Evolutionary conservation across 495 filamentous ascomycete genomes (phyloP).

Genomic region (Copromyces sp.): DNA sequence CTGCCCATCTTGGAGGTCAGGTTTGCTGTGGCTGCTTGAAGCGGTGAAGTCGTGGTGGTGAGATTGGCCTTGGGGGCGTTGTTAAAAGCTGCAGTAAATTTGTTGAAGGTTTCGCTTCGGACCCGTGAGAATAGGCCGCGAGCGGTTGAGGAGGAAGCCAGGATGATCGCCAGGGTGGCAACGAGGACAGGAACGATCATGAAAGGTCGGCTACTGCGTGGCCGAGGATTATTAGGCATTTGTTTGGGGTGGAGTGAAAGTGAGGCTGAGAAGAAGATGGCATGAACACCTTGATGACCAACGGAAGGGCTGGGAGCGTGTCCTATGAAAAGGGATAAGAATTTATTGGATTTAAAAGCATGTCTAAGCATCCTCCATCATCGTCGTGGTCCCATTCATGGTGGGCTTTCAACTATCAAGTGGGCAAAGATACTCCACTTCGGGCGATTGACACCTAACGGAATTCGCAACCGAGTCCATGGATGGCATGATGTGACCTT

Average conservation of each 20-base stretch:
- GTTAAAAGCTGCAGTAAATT: background rate
- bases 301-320: background rate
- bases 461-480: background rate
- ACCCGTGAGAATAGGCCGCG: background rate
- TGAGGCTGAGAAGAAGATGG: background rate
- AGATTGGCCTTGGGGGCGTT: background rate
- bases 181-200: background rate
- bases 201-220: background rate
- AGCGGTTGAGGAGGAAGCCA: background rate
- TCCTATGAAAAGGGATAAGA: background rate
- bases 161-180: background rate
- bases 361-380: background rate
- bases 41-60: background rate
- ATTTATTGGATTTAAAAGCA: background rate
- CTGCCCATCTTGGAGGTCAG: constrained; percentile 16
- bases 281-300: background rate
- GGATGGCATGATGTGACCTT: background rate
- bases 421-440: background rate
- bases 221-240: background rate
- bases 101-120: background rate
- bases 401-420: background rate
- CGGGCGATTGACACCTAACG: background rate
- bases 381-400: background rate
- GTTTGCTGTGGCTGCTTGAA: background rate
- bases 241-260: background rate